Evolutionary conservation across 192 early-diverging fungal genomes (phyloP).

Genomic region (Backusella psychrophila): DNA sequence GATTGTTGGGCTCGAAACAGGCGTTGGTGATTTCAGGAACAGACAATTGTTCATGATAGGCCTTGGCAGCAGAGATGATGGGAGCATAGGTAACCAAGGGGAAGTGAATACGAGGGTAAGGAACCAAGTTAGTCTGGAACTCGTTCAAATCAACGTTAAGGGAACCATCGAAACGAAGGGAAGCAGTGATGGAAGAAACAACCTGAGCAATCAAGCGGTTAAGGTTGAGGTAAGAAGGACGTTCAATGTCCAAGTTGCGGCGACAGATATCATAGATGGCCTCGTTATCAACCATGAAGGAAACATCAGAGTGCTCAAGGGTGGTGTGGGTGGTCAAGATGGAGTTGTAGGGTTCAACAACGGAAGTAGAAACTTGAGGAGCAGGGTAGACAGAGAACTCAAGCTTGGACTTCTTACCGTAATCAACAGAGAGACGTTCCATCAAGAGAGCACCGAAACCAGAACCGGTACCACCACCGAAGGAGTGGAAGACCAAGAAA

Average conservation of each 20-base stretch:
- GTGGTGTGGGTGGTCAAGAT: slow-evolving; percentile 68
- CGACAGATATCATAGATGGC: slow-evolving; percentile 70
- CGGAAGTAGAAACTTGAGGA: slow-evolving; percentile 61
- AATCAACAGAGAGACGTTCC: slow-evolving; percentile 48
- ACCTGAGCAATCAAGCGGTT: slow-evolving; percentile 68
- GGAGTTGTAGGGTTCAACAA: slow-evolving; percentile 80
- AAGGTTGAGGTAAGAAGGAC: slow-evolving; percentile 62
- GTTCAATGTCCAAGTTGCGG: slow-evolving; percentile 60
- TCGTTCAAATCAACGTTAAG: slow-evolving; percentile 97
- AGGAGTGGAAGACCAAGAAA: slow-evolving; percentile 57
- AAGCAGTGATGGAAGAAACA: slow-evolving; percentile 72
- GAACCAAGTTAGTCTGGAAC: slow-evolving; percentile 87
- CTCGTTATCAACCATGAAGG: slow-evolving; percentile 76
- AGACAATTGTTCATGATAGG: slow-evolving; percentile 83
- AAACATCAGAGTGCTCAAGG: slow-evolving; percentile 70
- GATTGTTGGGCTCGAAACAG: slow-evolving; percentile 88
- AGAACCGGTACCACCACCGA: slow-evolving; percentile 58
- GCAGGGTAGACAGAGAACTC: slow-evolving; percentile 50
- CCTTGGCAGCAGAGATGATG: slow-evolving; percentile 76
- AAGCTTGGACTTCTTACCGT: slow-evolving; percentile 52
- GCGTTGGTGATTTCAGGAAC: slow-evolving; percentile 83
- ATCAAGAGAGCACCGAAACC: slow-evolving; percentile 47
- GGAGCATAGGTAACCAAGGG: slow-evolving; percentile 96
- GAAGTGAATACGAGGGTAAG: slow-evolving; percentile 99
- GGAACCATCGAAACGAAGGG: slow-evolving; percentile 86